A percentile compares a stretch with the other conserved stretches of the same genome.
Evolutionary conservation across 805 yeast genomes (phyloP).

Genomic region (Lachancea meyersii): DNA sequence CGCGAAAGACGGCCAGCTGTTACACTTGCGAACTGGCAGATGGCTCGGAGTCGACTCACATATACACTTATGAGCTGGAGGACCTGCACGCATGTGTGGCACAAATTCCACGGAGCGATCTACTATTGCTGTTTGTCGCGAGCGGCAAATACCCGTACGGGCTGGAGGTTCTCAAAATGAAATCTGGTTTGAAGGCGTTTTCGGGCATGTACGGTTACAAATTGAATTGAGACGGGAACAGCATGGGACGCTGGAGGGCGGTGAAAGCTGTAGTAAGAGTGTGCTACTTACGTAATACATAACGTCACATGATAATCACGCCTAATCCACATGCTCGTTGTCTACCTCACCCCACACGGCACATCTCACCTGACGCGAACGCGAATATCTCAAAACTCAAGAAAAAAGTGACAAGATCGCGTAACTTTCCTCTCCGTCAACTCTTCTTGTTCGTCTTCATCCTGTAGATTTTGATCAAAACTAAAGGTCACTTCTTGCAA

Average conservation of each 20-base stretch:
- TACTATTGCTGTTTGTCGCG: constrained; percentile 25
- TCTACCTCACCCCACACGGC: too few relatives aligned
- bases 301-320: not conserved
- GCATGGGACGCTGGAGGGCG: too few relatives aligned
- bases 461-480: not conserved
- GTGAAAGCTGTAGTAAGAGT: not conserved
- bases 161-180: constrained; percentile 27
- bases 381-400: too few relatives aligned
- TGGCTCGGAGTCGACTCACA: constrained; percentile 14
- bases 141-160: constrained; percentile 28
- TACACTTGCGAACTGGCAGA: constrained; percentile 11
- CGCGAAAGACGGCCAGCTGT: constrained; percentile 14
- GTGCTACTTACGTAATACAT: not conserved
- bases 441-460: not conserved
- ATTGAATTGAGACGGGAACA: constrained; percentile 21
- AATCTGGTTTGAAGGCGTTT: constrained; percentile 21
- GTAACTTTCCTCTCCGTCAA: not conserved
- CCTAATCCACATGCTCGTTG: too few relatives aligned
- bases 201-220: constrained; percentile 24
- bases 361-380: too few relatives aligned
- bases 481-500: not conserved
- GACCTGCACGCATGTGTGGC: constrained; percentile 29
- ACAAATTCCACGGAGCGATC: constrained; percentile 27
- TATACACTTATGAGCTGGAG: constrained; percentile 31
- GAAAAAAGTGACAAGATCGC: not conserved